phyloP scores from a whole-genome alignment of 2,329 filamentous ascomycete genomes.

The Dactylellina drechsleri region DNA sequence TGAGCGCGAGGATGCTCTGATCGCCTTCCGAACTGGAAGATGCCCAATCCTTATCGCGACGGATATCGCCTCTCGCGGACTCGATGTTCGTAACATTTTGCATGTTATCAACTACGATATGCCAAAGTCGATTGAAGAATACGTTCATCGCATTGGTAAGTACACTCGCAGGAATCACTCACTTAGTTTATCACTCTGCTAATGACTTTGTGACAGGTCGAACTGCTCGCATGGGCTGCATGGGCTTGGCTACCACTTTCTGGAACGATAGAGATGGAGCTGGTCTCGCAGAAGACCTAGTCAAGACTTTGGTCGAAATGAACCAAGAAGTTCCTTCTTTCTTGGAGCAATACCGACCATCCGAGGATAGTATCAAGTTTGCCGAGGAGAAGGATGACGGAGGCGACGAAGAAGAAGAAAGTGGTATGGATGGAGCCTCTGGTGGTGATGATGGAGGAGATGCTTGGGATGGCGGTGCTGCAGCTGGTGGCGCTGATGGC shows the following conservation, averaged over 20 bases:
- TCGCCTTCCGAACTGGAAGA: slow-evolving; percentile 77
- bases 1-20: slow-evolving; percentile 92
- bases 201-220: slow-evolving; percentile 70
- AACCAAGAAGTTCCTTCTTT: slow-evolving; percentile 85
- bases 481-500: slow-evolving; percentile 36
- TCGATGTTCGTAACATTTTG: slow-evolving; percentile 86
- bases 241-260: slow-evolving; percentile 86
- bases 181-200: neutral
- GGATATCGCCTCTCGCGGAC: slow-evolving; percentile 84
- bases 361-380: slow-evolving; percentile 62
- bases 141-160: slow-evolving; percentile 90
- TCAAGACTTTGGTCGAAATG: slow-evolving; percentile 83
- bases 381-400: slow-evolving; percentile 67
- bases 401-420: slow-evolving; percentile 63
- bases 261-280: slow-evolving; percentile 71
- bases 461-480: slow-evolving; percentile 11
- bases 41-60: slow-evolving; percentile 86
- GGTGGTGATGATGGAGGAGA: slow-evolving; percentile 46
- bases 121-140: slow-evolving; percentile 91
- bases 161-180: slow-evolving; percentile 7
- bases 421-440: slow-evolving; percentile 54
- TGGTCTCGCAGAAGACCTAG: slow-evolving; percentile 76
- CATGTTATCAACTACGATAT: slow-evolving; percentile 96
- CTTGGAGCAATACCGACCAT: slow-evolving; percentile 69
- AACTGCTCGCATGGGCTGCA: slow-evolving; percentile 90